Percentiles rank a stretch among this genome's conserved stretches.
Conservation (phyloP, 768 basidiomycete genomes). For the Naganishia onofrii region DNA sequence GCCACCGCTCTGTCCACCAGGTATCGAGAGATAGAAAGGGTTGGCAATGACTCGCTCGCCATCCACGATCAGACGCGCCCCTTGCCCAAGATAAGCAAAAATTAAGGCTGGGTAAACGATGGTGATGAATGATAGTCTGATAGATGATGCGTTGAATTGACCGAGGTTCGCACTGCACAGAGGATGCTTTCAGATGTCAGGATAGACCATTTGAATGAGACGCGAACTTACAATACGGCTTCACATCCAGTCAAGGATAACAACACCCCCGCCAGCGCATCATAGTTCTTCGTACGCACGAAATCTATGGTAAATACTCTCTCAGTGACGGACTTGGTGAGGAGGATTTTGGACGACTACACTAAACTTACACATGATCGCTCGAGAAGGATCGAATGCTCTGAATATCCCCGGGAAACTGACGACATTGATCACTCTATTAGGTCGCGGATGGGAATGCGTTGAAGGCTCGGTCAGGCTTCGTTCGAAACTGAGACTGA, state of each 20-base stretch:
- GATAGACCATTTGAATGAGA: background rate
- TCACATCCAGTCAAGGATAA: slow-evolving; percentile 70
- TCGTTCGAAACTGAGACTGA: background rate
- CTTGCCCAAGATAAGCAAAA: slow-evolving; percentile 70
- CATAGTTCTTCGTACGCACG: slow-evolving; percentile 64
- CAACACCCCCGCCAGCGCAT: slow-evolving; percentile 64
- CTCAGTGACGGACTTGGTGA: too few relatives aligned
- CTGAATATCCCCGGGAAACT: slow-evolving; percentile 62
- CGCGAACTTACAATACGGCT: slow-evolving; percentile 32
- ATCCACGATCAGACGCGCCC: slow-evolving; percentile 61
- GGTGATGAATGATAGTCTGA: slow-evolving; percentile 58
- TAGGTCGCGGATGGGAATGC: background rate
- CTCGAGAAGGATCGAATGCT: slow-evolving; percentile 67
- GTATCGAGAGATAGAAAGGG: slow-evolving; percentile 67
- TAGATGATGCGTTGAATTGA: slow-evolving; percentile 65
- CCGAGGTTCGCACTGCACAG: slow-evolving; percentile 57
- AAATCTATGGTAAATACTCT: slow-evolving; percentile 62
- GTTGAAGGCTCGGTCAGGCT: too few relatives aligned
- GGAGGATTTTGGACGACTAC: background rate
- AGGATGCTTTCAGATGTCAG: slow-evolving; percentile 52
- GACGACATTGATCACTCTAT: slow-evolving; percentile 63
- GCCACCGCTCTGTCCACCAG: slow-evolving; percentile 59
- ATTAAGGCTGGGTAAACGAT: slow-evolving; percentile 64
- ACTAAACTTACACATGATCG: slow-evolving; percentile 59
- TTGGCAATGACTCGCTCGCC: slow-evolving; percentile 59